Evolutionary conservation across 805 yeast species (phyloP).

Genomic region (Saccharomycopsis fermentans): DNA sequence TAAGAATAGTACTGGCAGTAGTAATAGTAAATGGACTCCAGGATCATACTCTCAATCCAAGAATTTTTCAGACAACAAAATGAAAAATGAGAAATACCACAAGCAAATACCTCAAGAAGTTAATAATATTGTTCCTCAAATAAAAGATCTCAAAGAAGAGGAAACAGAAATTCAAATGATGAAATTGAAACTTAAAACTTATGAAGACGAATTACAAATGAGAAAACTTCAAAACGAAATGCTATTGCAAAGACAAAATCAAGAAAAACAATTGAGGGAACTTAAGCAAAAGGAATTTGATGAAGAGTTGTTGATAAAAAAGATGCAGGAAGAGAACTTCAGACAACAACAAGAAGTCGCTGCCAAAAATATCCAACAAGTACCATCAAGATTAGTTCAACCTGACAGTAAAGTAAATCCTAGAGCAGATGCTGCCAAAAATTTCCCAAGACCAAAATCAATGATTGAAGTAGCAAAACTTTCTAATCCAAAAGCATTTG

Average conservation of each 20-base stretch:
- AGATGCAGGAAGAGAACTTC: neutral
- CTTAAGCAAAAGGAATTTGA: neutral
- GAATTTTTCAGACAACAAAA: neutral
- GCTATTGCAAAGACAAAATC: neutral
- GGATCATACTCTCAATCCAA: neutral
- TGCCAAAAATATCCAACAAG: neutral
- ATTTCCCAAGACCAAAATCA: conserved; percentile 13
- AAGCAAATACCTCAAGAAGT: neutral
- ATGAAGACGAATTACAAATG: neutral
- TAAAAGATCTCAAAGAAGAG: neutral
- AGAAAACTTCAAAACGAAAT: neutral
- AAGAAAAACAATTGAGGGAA: neutral
- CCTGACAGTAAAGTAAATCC: neutral
- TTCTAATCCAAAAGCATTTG: conserved; percentile 1
- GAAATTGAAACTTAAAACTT: neutral
- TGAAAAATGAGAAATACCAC: neutral
- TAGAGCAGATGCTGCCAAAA: neutral
- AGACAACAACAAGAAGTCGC: neutral
- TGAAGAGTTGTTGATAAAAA: neutral
- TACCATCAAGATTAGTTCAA: neutral
- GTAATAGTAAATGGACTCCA: neutral
- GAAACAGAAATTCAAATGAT: neutral
- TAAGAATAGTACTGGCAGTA: neutral
- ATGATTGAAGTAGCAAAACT: conserved; percentile 18
- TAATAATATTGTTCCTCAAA: neutral